Percentiles rank a stretch among this genome's conserved stretches.
These are phyloP conservation scores for Populus trichocarpa DNA, from an alignment of 441 rosid genomes.

Conservation along the genomic window DNA sequence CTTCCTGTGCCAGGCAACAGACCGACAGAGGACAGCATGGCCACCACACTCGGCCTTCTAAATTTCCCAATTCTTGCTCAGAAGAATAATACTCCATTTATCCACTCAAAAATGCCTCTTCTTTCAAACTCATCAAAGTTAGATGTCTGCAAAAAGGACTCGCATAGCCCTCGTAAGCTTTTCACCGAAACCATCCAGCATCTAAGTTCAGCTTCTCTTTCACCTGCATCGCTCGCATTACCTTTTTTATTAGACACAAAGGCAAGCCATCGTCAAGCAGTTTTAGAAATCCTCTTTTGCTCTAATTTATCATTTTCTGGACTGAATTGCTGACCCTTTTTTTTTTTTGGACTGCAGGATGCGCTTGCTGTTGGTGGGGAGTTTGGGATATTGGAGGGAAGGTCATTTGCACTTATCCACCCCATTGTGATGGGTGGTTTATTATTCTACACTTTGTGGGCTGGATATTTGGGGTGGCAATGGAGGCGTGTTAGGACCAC, in stretches of 20 bases:
- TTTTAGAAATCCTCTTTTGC: not conserved
- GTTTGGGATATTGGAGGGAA: conserved; percentile 83
- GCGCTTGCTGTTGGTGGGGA: conserved; percentile 76
- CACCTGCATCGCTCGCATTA: conserved; percentile 50
- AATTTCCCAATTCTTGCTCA: conserved; percentile 36
- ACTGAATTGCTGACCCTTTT: not conserved
- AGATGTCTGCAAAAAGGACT: not conserved
- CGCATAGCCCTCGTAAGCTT: conserved; percentile 19
- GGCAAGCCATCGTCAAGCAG: conserved; percentile 30
- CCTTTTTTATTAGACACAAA: conserved; percentile 60
- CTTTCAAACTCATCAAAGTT: conserved; percentile 29
- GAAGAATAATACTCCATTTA: conserved; percentile 7
- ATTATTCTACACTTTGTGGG: conserved; percentile 65
- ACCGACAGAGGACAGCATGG: conserved; percentile 37
- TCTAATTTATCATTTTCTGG: not conserved
- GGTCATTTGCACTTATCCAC: conserved; percentile 67
- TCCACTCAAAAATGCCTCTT: conserved; percentile 22
- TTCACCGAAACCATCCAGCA: conserved; percentile 29
- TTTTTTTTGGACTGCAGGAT: conserved; percentile 39
- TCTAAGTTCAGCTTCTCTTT: conserved; percentile 47
- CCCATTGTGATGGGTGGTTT: conserved; percentile 73
- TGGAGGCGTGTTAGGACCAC: conserved; percentile 90
- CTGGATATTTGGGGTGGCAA: conserved; percentile 93
- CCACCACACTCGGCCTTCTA: conserved; percentile 63
- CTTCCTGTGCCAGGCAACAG: not conserved